Base-by-base conservation (phyloP, 768 basidiomycete species). In the Inosperma sp. region DNA sequence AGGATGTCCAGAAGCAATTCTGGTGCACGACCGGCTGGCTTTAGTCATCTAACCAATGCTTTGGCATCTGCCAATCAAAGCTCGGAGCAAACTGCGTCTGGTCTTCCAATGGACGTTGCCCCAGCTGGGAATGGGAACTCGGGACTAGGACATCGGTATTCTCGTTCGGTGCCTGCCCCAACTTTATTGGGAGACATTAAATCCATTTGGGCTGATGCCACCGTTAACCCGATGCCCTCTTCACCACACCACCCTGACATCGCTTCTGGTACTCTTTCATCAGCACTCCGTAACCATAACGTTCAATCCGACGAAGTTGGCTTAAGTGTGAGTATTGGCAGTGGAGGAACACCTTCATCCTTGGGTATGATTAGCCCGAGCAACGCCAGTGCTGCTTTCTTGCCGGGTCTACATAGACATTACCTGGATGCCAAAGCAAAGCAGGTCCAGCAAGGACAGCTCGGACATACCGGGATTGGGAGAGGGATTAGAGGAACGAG, bases 161-260 rank as follows among this genome's bases (percentile, higher is more conserved):
- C 87, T 13, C 82, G 84, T 31, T 88, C 86, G 1, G 89, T 92
- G 0, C 88, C 89, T 12, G 86, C 89, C 1, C 80, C 86, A 0
- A 81, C 86, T 1, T 71, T 90, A 8, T 67, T 92, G 13, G 83
- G 86, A 19, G 86, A 90, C 51, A 79, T 89, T 53, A 80, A 79
- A 47, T 85, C 83, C 13, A 86, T 94, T 16, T 95, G 93, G 93
- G 75, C 84, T 0, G 86, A 87, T 36, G 74, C 72, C 8, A 50
- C 62, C 13, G 66, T 37, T 12, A 37, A 35, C 25, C 46, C 33
- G 12, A 27, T 69, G 13, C 56, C 65, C 13, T 69, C 68, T n/a
- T 70, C 68, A n/a, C 57, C 61, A n/a, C 69, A 27, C 40, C 78
- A 56, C 62, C 72, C 47, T 64, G 80, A 54, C 60, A 76, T 50